phyloP scores from a whole-genome alignment of 495 filamentous ascomycete genomes.

The Penicillium steckii region DNA sequence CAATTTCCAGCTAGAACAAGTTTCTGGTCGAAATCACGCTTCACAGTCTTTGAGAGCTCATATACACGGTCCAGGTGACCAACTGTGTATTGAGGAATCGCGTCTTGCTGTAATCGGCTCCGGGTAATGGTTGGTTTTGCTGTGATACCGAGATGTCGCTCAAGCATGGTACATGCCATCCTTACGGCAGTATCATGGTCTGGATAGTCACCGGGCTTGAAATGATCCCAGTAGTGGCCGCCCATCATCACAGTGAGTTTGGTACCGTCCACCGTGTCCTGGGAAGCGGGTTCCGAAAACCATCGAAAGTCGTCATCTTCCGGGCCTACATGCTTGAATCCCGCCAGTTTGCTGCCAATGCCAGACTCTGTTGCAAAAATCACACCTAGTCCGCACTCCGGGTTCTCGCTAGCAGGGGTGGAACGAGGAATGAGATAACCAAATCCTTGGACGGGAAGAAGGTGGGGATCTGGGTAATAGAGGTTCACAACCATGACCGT shows the following conservation, averaged over 20 bases:
- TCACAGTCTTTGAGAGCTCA: slow-evolving; percentile 53
- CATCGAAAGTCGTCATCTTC: background rate
- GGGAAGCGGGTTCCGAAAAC: slow-evolving; percentile 22
- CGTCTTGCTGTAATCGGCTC: slow-evolving; percentile 66
- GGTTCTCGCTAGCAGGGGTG: slow-evolving; percentile 69
- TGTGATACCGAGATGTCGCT: slow-evolving; percentile 70
- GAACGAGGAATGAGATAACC: slow-evolving; percentile 85
- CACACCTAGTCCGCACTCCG: slow-evolving; percentile 82
- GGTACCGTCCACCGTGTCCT: slow-evolving; percentile 62
- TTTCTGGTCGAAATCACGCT: slow-evolving; percentile 55
- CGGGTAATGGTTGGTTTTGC: slow-evolving; percentile 54
- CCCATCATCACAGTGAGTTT: slow-evolving; percentile 95
- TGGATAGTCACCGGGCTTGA: slow-evolving; percentile 50
- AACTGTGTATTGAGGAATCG: slow-evolving; percentile 86
- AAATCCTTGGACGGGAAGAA: slow-evolving; percentile 71
- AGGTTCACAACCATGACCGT: slow-evolving; percentile 92
- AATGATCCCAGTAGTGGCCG: slow-evolving; percentile 85
- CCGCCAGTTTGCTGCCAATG: background rate
- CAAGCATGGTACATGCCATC: slow-evolving; percentile 67
- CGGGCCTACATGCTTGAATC: background rate
- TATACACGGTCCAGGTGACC: slow-evolving; percentile 68
- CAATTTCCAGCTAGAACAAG: slow-evolving; percentile 78
- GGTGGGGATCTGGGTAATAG: slow-evolving; percentile 64
- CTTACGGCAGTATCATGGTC: slow-evolving; percentile 58
- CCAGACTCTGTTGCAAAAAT: slow-evolving; percentile 81